Percentiles rank a stretch among this genome's conserved stretches.
These are phyloP conservation scores for Pouteria campechiana DNA, from an alignment of 179 eudicot species.

Conservation along the genomic window DNA sequence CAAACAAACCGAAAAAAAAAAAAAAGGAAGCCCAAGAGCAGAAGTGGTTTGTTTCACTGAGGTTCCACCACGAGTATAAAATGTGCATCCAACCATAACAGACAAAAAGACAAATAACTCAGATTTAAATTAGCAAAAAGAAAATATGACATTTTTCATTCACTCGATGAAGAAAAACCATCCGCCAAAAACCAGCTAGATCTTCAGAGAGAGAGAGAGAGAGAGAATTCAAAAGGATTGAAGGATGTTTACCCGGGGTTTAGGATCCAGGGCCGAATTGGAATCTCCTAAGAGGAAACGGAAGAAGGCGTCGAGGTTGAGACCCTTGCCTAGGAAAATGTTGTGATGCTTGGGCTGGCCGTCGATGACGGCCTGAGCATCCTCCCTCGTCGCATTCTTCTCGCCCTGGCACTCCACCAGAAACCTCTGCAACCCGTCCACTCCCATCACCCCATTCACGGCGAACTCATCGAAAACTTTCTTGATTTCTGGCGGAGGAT, in stretches of 20 bases:
- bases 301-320: conserved; percentile 67
- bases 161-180: too few species aligned
- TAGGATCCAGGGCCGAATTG: conserved; percentile 54
- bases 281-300: conserved; percentile 56
- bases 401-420: conserved; percentile 48
- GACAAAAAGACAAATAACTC: too few species aligned
- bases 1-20: not conserved
- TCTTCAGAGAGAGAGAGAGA: too few species aligned
- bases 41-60: too few species aligned
- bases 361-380: conserved; percentile 59
- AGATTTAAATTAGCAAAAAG: too few species aligned
- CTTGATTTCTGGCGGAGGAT: conserved; percentile 60
- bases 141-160: too few species aligned
- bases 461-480: conserved; percentile 43
- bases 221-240: too few species aligned
- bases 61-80: too few species aligned
- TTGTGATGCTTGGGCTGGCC: conserved; percentile 21
- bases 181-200: too few species aligned
- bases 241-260: conserved; percentile 26
- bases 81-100: too few species aligned
- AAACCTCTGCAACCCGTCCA: conserved; percentile 41
- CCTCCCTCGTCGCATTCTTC: conserved; percentile 27
- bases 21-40: conserved; percentile 15
- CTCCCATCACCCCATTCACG: conserved; percentile 63
- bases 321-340: conserved; percentile 46